These are phyloP conservation scores for Colletotrichum agaves DNA, from an alignment of 2,329 filamentous ascomycete species.

Conservation along the genomic window DNA sequence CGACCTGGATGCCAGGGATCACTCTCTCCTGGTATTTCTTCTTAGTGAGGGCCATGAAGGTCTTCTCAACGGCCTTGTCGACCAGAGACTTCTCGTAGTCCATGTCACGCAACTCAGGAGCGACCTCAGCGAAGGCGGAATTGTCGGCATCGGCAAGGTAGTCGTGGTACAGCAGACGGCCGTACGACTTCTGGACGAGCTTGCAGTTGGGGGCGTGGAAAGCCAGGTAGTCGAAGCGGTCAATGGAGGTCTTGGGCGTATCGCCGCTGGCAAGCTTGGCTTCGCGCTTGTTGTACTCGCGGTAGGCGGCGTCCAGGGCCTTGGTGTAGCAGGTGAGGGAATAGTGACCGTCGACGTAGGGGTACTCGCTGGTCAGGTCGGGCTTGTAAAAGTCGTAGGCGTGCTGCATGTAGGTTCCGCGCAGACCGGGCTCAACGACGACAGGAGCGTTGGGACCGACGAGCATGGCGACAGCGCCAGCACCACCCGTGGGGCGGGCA, in stretches of 20 bases:
- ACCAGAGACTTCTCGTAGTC: constrained; percentile 82
- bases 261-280: constrained; percentile 56
- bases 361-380: constrained; percentile 87
- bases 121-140: constrained; percentile 77
- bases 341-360: constrained; percentile 85
- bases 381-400: constrained; percentile 94
- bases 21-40: constrained; percentile 86
- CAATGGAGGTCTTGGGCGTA: constrained; percentile 70
- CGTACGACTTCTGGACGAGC: constrained; percentile 86
- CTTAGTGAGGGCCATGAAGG: constrained; percentile 85
- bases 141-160: constrained; percentile 77
- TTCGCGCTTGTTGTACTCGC: constrained; percentile 82
- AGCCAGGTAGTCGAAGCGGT: constrained; percentile 84
- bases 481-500: constrained; percentile 83
- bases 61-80: constrained; percentile 88
- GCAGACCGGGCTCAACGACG: constrained; percentile 80
- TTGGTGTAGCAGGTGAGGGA: constrained; percentile 84
- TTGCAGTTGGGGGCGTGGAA: constrained; percentile 92
- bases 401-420: constrained; percentile 84
- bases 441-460: constrained; percentile 82
- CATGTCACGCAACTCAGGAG: constrained; percentile 80
- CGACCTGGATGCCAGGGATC: constrained; percentile 76
- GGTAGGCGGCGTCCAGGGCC: constrained; percentile 84
- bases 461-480: constrained; percentile 81
- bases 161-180: constrained; percentile 86